These are phyloP conservation scores for Erodium moschatum DNA, from an alignment of 441 rosid genomes.

Conservation along the genomic window DNA sequence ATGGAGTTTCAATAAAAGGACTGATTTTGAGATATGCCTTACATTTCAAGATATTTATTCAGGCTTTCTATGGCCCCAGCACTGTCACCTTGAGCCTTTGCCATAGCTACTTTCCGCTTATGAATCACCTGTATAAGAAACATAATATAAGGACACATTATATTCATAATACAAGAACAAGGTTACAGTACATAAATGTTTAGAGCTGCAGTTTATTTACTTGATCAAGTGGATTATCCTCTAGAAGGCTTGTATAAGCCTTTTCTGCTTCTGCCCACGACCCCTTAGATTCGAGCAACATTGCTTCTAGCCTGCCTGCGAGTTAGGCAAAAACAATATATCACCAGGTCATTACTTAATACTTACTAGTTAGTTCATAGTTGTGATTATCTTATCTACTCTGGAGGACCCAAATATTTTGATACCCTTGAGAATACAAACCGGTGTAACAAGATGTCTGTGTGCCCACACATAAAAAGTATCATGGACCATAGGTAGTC, in stretches of 20 bases:
- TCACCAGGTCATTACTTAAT: background rate
- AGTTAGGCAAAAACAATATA: slow-evolving; percentile 18
- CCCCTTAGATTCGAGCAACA: slow-evolving; percentile 89
- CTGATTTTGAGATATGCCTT: slow-evolving; percentile 27
- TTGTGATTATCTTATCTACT: background rate
- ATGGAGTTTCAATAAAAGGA: background rate
- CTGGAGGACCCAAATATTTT: background rate
- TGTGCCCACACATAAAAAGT: background rate
- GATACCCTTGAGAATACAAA: background rate
- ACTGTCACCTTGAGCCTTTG: slow-evolving; percentile 77
- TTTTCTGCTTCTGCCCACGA: slow-evolving; percentile 85
- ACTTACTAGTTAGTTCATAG: background rate
- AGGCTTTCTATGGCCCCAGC: slow-evolving; percentile 67
- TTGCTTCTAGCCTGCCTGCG: slow-evolving; percentile 73
- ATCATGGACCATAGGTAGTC: background rate
- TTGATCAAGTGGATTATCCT: slow-evolving; percentile 85
- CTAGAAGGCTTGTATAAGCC: slow-evolving; percentile 73
- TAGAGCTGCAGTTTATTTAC: slow-evolving; percentile 26
- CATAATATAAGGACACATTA: background rate
- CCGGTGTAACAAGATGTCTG: background rate
- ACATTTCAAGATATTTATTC: slow-evolving; percentile 89
- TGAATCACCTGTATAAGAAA: slow-evolving; percentile 48
- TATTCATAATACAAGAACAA: background rate
- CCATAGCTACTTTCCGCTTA: slow-evolving; percentile 80
- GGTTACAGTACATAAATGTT: slow-evolving; percentile 5